Evolutionary conservation across 305 asterid species (phyloP), one percentile per base, ranked within the genome.

Genomic region (Fraxinus baroniana): DNA sequence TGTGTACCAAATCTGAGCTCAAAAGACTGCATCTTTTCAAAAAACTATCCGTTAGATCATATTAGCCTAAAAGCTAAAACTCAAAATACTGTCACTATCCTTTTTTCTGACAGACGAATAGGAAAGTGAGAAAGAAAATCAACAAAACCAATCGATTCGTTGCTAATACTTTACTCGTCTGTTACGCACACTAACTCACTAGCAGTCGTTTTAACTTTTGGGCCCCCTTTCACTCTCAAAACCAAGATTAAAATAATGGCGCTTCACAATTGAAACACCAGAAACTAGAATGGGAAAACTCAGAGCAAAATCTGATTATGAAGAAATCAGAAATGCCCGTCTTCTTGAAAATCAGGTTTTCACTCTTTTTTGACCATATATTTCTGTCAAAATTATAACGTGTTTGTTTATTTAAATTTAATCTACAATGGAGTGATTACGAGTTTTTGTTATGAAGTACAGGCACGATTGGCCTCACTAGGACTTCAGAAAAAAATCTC

Each of bases 311-410:
- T 80, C 89, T 1, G 93, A 86, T 18, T 93, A 93, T 74, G 98
- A 94, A 88, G 86, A 87, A 64, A 82, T 93, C 83, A 88, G 97
- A 75, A 86, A 86, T 6, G 89, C 94, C 72, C 97, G 92, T 18
- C 93, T 94, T 76, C 75, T 80, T 79, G 97, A 93, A 86, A 94
- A 93, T 62, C 92, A 92, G 98, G 97, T 90, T 7, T 5, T 76
- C 13, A 13, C 18, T 10, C 5, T 37, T 74, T 66, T 68, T 41
- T 44, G 9, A 13, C 3, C 37, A 28, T 68, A 66, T 12, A 68
- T 68, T 68, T 62, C 68, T 22, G 10, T 20, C 0, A 62, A 62
- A 62, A 62, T 22, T 20, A 8, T 62, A 2, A 26, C 32, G 13
- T 2, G 71, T 62, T 62, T 68, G 7, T 12, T 30, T 28, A 30